phyloP scores from a whole-genome alignment of 2,329 filamentous ascomycete genomes.

The Fusarium aywerte region DNA sequence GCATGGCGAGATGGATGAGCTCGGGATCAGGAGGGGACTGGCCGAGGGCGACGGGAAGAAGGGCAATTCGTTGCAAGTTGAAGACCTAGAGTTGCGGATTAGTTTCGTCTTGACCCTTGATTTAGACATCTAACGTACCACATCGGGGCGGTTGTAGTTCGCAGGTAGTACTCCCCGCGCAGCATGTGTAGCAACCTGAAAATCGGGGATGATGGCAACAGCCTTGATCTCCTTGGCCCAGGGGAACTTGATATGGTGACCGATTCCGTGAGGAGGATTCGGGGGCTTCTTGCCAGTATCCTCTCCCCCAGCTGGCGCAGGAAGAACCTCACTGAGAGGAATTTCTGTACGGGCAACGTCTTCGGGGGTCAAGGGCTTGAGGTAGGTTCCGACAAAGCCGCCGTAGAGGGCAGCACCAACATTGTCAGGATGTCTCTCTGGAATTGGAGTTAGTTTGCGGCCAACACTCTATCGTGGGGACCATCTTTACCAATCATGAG shows the following conservation, averaged over 20 bases:
- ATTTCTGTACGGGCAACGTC: constrained; percentile 93
- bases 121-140: constrained; percentile 63
- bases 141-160: constrained; percentile 81
- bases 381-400: constrained; percentile 95
- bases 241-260: constrained; percentile 94
- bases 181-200: constrained; percentile 93
- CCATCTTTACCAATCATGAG: constrained; percentile 83
- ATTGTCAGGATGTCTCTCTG: constrained; percentile 90
- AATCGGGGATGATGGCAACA: constrained; percentile 94
- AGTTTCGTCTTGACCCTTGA: constrained; percentile 1
- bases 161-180: constrained; percentile 86
- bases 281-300: constrained; percentile 90
- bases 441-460: constrained; percentile 28
- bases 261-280: constrained; percentile 89
- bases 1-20: constrained; percentile 97
- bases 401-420: constrained; percentile 95
- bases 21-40: constrained; percentile 90
- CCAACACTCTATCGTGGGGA: neutral
- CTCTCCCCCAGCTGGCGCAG: constrained; percentile 86
- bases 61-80: constrained; percentile 92
- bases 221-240: constrained; percentile 97
- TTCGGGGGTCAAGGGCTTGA: constrained; percentile 89
- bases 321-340: constrained; percentile 91
- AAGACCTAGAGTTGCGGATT: constrained; percentile 70
- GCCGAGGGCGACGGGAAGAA: constrained; percentile 89